Evolutionary conservation across 352 stramenopile genomes (phyloP).

Genomic region (Elongisporangium prolatum): DNA sequence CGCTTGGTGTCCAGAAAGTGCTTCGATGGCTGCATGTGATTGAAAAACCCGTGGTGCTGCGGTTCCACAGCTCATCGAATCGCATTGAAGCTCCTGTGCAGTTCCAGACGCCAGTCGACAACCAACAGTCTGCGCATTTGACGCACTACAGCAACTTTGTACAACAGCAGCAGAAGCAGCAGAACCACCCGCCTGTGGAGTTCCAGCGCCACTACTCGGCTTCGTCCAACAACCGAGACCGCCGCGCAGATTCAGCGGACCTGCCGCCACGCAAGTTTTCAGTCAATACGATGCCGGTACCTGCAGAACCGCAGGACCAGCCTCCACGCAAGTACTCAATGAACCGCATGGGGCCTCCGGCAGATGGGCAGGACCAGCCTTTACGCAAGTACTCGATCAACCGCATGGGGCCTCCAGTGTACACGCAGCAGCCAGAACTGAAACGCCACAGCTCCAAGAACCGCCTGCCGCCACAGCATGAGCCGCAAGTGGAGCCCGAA

Average conservation of each 20-base stretch:
- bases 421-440: background rate
- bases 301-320: background rate
- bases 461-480: background rate
- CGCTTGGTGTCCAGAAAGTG: slow-evolving; percentile 68
- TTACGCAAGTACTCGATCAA: background rate
- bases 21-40: slow-evolving; percentile 71
- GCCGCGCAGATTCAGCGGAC: background rate
- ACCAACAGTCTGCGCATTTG: background rate
- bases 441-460: background rate
- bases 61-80: slow-evolving; percentile 76
- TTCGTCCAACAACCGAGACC: background rate
- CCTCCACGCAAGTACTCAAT: background rate
- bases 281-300: background rate
- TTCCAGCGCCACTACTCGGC: background rate
- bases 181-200: background rate
- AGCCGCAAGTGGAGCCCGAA: background rate
- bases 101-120: background rate
- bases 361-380: background rate
- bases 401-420: background rate
- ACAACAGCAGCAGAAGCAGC: background rate
- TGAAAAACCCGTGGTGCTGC: slow-evolving; percentile 69
- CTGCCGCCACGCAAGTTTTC: background rate
- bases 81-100: slow-evolving; percentile 20
- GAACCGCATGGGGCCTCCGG: background rate
- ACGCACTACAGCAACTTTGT: background rate